phyloP scores from a whole-genome alignment of 1,139 yeast species.

The Kodamaea plutei region DNA sequence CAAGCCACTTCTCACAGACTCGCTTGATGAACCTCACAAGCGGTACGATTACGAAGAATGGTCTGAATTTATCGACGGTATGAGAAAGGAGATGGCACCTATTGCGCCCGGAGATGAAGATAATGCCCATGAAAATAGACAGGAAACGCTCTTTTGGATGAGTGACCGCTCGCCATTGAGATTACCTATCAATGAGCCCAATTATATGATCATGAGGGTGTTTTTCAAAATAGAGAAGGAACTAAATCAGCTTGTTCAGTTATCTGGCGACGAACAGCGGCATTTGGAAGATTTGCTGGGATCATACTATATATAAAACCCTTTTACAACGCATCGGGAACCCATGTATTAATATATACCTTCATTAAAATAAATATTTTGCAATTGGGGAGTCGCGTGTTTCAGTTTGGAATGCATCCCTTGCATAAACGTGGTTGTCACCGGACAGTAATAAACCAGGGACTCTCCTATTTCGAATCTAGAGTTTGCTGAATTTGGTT shows the following conservation, averaged over 20 bases:
- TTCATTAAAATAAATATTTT: too few relatives aligned
- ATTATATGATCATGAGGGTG: slow-evolving; percentile 51
- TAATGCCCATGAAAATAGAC: neutral
- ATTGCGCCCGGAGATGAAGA: neutral
- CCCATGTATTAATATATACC: too few relatives aligned
- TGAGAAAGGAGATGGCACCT: slow-evolving; percentile 11
- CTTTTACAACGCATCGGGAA: too few relatives aligned
- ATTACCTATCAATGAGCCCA: slow-evolving; percentile 63
- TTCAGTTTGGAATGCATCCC: too few relatives aligned
- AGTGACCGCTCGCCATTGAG: slow-evolving; percentile 62
- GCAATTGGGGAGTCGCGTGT: too few relatives aligned
- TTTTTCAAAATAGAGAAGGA: slow-evolving; percentile 18
- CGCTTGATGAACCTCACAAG: slow-evolving; percentile 29
- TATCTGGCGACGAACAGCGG: slow-evolving; percentile 5
- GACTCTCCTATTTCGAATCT: too few relatives aligned
- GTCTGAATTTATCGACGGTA: slow-evolving; percentile 23
- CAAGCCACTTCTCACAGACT: slow-evolving; percentile 29
- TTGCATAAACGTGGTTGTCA: too few relatives aligned
- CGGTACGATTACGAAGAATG: slow-evolving; percentile 30
- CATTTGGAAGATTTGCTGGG: too few relatives aligned
- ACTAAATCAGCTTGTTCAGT: slow-evolving; percentile 7
- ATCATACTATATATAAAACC: neutral
- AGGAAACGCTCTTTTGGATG: slow-evolving; percentile 41
- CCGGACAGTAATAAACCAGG: too few relatives aligned
- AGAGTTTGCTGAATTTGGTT: too few relatives aligned